Evolutionary conservation across 2,329 filamentous ascomycete species (phyloP), one percentile per base, ranked within the genome.

Genomic region (Huntiella savannae): DNA sequence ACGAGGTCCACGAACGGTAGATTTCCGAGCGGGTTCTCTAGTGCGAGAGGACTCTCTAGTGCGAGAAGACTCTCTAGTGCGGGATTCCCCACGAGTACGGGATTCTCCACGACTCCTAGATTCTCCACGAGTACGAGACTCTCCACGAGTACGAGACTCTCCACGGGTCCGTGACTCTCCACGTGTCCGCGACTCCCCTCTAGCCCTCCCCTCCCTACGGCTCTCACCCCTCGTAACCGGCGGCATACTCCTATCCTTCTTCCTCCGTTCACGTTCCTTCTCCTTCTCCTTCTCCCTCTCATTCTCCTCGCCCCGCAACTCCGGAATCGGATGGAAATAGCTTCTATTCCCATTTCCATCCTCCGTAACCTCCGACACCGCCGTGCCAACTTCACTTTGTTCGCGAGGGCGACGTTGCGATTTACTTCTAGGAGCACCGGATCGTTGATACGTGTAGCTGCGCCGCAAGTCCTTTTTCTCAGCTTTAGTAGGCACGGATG

Each of bases 271-370:
- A 1, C 22, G 22, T 3, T 28, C 22, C 22, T 28, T 28, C 22
- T 28, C 22, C 22, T 28, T 28, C 6, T 6, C 22, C 5, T 28
- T 3, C 6, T 28, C 8, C 22, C 6, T 10, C 22, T 28, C 22
- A 4, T 19, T 10, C 22, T 28, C 22, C 17, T 19, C 17, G 2
- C 17, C 17, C 2, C 22, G 62, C 52, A 72, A 56, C 52, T 71
- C 70, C 2, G 72, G 71, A 56, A 73, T 70, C 34, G 67, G 59
- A 53, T 74, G 70, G 52, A 63, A 63, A 55, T 76, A 75, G 34
- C 69, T 66, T 64, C 74, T 75, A 53, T 70, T 74, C 28, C 72
- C 72, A 6, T 68, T 53, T 2, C 75, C 71, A 55, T 66, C 68
- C 39, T 59, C 59, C 2, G 48, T 46, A 13, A 33, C 38, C 7